These are phyloP conservation scores for Rhizopus arrhizus DNA, from an alignment of 371 early-diverging fungal genomes.

Conservation along the genomic window DNA sequence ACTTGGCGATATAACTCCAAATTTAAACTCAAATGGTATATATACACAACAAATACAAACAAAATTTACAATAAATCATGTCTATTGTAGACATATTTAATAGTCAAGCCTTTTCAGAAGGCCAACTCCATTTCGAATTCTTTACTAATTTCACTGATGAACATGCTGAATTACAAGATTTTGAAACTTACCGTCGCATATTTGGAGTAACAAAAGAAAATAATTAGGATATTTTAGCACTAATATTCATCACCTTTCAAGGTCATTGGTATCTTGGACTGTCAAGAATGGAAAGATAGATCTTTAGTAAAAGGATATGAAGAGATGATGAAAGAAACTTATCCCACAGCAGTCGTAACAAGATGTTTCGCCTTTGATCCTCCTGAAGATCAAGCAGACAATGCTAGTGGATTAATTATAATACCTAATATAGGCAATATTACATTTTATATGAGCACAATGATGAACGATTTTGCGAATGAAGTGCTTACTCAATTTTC, in stretches of 20 bases:
- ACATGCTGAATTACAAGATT: slow-evolving; percentile 71
- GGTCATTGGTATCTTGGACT: slow-evolving; percentile 86
- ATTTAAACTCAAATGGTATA: slow-evolving; percentile 52
- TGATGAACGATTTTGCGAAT: slow-evolving; percentile 76
- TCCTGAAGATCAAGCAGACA: slow-evolving; percentile 69
- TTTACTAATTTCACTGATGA: slow-evolving; percentile 68
- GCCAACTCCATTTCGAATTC: slow-evolving; percentile 78
- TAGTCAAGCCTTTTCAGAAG: slow-evolving; percentile 60
- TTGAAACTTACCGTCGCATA: slow-evolving; percentile 75
- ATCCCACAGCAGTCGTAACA: slow-evolving; percentile 71
- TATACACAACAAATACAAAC: slow-evolving; percentile 3
- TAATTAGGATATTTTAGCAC: not conserved
- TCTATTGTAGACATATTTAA: slow-evolving; percentile 24
- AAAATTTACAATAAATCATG: not conserved
- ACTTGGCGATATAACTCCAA: slow-evolving; percentile 65
- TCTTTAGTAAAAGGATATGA: slow-evolving; percentile 65
- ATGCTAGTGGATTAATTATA: slow-evolving; percentile 76
- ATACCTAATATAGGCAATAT: slow-evolving; percentile 83
- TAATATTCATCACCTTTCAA: not conserved
- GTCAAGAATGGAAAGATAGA: slow-evolving; percentile 69
- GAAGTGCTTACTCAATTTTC: slow-evolving; percentile 62
- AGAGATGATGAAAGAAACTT: slow-evolving; percentile 61
- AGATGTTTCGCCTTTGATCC: slow-evolving; percentile 88
- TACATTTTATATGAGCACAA: slow-evolving; percentile 73
- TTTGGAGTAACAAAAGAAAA: slow-evolving; percentile 64